Evolutionary conservation across 1,284 basidiomycete species (phyloP).

Genomic region (Pseudozyma hubeiensis): DNA sequence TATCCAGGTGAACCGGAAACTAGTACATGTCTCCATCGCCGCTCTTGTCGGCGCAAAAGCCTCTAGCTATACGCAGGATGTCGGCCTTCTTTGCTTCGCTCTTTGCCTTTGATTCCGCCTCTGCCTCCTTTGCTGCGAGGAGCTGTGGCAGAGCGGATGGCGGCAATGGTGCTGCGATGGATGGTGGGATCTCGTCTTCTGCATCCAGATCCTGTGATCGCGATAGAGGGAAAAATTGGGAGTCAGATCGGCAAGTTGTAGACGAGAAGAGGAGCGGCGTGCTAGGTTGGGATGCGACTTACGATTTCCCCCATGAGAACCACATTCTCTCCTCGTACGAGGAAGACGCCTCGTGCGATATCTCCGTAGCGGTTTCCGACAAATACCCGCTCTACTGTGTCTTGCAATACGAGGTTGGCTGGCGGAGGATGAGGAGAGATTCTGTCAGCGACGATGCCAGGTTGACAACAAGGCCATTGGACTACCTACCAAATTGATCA

Average conservation of each 20-base stretch:
- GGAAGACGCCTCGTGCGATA: conserved; percentile 85
- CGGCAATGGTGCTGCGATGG: conserved; percentile 58
- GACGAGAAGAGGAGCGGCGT: neutral
- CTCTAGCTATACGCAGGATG: conserved; percentile 53
- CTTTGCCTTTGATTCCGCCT: conserved; percentile 56
- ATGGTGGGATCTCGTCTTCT: conserved; percentile 63
- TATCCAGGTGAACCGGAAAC: neutral
- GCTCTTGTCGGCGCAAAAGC: conserved; percentile 65
- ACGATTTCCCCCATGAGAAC: conserved; percentile 97
- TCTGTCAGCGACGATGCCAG: neutral
- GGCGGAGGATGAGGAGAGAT: conserved; percentile 3
- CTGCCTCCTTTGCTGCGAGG: conserved; percentile 53
- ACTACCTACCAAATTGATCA: conserved; percentile 92
- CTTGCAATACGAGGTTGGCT: conserved; percentile 86
- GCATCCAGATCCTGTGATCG: conserved; percentile 58
- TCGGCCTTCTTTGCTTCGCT: conserved; percentile 60
- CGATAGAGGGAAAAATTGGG: neutral
- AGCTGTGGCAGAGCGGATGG: conserved; percentile 55
- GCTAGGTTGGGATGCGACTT: conserved; percentile 69
- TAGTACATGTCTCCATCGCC: conserved; percentile 66
- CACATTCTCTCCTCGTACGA: conserved; percentile 98
- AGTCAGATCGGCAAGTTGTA: neutral
- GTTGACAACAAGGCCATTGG: no score
- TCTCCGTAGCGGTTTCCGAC: conserved; percentile 76
- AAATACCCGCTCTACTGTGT: conserved; percentile 80